Evolutionary conservation across 441 rosid species (phyloP), one percentile per base, ranked within the genome.

Genomic region (Theobroma grandiflorum): DNA sequence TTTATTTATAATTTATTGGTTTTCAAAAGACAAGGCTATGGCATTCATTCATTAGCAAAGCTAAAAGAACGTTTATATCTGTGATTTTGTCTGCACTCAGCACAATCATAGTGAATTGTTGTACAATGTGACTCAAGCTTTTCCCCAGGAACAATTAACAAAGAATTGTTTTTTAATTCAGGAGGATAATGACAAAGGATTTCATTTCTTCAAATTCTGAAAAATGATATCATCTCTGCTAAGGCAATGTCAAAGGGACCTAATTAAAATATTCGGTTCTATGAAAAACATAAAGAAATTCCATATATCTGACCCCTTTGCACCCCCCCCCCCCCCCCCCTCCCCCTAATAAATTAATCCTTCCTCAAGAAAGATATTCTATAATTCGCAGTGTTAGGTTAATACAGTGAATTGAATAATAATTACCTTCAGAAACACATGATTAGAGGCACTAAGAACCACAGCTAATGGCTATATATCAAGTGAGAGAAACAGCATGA

Each of bases 361-460:
- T 26, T 26, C 37, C 73, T 69, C 9, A 45, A 69, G 33, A 12
- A 2, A 22, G 43, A 68, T 20, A 45, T 11, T 1, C 4, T 45
- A 45, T 8, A 45, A 7, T 45, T 47, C 12, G 38, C 16, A 20
- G 31, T 49, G 63, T n/a, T 62, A 31, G 52, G 66, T 76, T 47
- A 58, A 22, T 52, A 18, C 22, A 50, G 11, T 40, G 38, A 71
- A 62, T 81, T 40, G 15, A 50, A 77, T 50, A 55, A 76, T 65
- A 22, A 43, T 31, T 72, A 16, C 68, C 50, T 43, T 47, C 42
- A 26, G 26, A 43, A 74, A 63, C 45, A 63, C 42, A 45, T 78
- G 40, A 68, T 76, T 35, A 43, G 73, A 53, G 49, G 77, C 80
- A 74, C 77, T 61, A 79, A 61, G 79, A 79, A 55, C 64, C 50